phyloP scores from a whole-genome alignment of 1,139 yeast genomes.

The Candida labiduridarum region DNA sequence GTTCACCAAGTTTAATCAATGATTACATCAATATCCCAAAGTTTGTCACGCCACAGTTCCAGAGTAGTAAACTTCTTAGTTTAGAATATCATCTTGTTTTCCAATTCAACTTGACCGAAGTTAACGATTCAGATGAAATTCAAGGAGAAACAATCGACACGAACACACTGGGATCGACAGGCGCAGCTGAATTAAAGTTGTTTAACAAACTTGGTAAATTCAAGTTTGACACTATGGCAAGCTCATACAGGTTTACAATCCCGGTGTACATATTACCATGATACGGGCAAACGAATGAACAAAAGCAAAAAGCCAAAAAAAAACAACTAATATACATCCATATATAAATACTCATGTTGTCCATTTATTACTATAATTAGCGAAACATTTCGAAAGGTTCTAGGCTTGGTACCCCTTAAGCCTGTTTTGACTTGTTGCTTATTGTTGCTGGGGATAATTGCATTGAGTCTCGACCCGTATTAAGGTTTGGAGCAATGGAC shows the following conservation, averaged over 20 bases:
- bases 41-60: constrained; percentile 39
- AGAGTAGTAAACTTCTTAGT: constrained; percentile 38
- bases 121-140: constrained; percentile 16
- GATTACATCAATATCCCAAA: constrained; percentile 38
- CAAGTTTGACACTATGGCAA: constrained; percentile 32
- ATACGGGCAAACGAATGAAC: background rate
- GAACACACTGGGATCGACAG: background rate
- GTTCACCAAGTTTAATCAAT: constrained; percentile 19
- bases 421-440: background rate
- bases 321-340: background rate
- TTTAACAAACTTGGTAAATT: constrained; percentile 17
- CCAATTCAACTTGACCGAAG: constrained; percentile 37
- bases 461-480: background rate
- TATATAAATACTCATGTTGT: background rate
- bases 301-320: constrained; percentile 10
- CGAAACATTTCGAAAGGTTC: background rate
- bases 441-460: background rate
- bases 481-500: background rate
- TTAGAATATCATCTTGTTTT: constrained; percentile 41
- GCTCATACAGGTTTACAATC: constrained; percentile 37
- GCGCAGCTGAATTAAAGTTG: constrained; percentile 4
- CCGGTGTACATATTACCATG: constrained; percentile 28
- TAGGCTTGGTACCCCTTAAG: background rate
- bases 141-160: background rate
- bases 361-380: too few species aligned